Evolutionary conservation across 306 rosid genomes (phyloP), one percentile per base, ranked within the genome.

Genomic region (Dalbergia cochinchinensis): DNA sequence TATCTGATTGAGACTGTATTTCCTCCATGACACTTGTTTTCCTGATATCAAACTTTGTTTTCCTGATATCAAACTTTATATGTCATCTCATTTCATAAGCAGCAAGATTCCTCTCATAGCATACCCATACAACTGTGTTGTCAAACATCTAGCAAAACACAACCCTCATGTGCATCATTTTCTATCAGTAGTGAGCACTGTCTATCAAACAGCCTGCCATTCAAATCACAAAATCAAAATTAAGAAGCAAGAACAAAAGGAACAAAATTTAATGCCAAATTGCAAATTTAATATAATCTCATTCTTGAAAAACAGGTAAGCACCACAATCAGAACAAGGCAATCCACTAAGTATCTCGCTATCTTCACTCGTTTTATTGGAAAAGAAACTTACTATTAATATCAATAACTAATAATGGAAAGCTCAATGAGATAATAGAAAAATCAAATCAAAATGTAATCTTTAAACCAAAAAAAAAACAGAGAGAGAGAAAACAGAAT

Each of bases 1-100:
- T 90, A 79, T 96, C 99, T 2, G 99, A 90, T 59, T 96, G 99
- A 20, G 94, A 93, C 81, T 93, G 98, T 84, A 96, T 96, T 89
- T 96, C 99, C 84, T 96, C 98, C 98, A 94, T 94, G 18, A 41
- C 44, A 31, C 33, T 63, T 58, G n/a, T 19, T 7, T 15, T 41
- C 45, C 60, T 20, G 68, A 50, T 7, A 58, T 59, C 76, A 65
- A 47, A 67, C 31, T 26, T 1, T 11, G n/a, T 19, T 7, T 15
- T 41, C 45, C 60, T 20, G 68, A 50, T 7, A 58, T 59, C 76
- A 65, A 37, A 50, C 4, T 48, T 6, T 66, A 68, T 53, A 55
- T 77, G 82, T 65, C 81, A 71, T 37, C 41, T 37, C 41, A 48
- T 80, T 78, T 47, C 35, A 74, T 65, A 78, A 62, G 75, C n/a